These are phyloP conservation scores for Coniochaeta sp. DNA, from an alignment of 2,329 filamentous ascomycete genomes.

Conservation along the genomic window DNA sequence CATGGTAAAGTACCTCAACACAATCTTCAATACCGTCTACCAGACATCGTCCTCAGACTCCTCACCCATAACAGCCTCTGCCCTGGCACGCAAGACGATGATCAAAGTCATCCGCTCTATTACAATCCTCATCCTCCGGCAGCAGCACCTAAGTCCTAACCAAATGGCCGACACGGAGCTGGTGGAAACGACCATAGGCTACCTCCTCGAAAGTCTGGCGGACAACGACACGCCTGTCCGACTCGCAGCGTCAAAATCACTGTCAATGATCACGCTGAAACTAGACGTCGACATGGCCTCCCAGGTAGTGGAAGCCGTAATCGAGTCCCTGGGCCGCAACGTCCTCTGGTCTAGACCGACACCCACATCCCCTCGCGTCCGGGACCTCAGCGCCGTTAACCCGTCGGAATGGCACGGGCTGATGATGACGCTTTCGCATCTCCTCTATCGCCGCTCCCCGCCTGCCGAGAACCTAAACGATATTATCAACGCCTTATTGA, in stretches of 20 bases:
- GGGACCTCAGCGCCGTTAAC: conserved; percentile 69
- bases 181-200: conserved; percentile 75
- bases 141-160: conserved; percentile 27
- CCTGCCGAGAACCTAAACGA: conserved; percentile 62
- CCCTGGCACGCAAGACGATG: conserved; percentile 71
- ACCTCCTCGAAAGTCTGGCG: conserved; percentile 68
- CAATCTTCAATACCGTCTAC: conserved; percentile 60
- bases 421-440: conserved; percentile 77
- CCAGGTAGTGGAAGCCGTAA: conserved; percentile 80
- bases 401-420: conserved; percentile 87
- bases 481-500: conserved; percentile 69
- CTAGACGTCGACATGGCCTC: conserved; percentile 73
- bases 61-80: conserved; percentile 58
- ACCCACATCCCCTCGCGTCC: conserved; percentile 25
- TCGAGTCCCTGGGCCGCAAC: conserved; percentile 59
- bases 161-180: conserved; percentile 39
- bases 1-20: conserved; percentile 58
- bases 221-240: conserved; percentile 90
- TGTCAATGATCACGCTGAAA: conserved; percentile 79
- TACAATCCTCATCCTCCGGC: conserved; percentile 57
- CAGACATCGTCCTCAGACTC: conserved; percentile 39
- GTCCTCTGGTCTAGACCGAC: conserved; percentile 35
- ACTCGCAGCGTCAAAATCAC: conserved; percentile 83
- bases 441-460: conserved; percentile 78
- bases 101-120: conserved; percentile 81